Evolutionary conservation across 2,329 filamentous ascomycete genomes (phyloP).

Genomic region (Exophiala phaeomuriformis): DNA sequence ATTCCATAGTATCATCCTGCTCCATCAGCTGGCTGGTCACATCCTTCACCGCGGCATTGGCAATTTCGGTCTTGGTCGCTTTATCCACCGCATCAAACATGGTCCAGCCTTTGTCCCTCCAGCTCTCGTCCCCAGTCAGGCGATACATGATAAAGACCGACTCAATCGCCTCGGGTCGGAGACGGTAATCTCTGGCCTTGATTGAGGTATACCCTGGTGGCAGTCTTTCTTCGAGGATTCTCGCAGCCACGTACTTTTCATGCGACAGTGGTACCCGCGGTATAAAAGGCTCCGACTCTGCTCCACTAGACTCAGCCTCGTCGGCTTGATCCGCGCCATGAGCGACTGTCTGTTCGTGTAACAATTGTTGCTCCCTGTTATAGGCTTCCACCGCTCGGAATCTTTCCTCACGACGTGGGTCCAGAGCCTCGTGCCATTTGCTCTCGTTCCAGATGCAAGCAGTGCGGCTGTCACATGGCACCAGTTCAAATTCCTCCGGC

Average conservation of each 20-base stretch:
- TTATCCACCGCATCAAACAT: constrained; percentile 62
- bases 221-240: constrained; percentile 39
- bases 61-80: constrained; percentile 55
- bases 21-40: constrained; percentile 47
- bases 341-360: constrained; percentile 14
- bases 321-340: constrained; percentile 1
- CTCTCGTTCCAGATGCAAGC: constrained; percentile 50
- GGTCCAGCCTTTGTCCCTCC: constrained; percentile 63
- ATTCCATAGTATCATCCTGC: constrained; percentile 60
- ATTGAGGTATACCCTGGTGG: constrained; percentile 39
- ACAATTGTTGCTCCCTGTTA: constrained; percentile 22
- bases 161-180: constrained; percentile 68
- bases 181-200: constrained; percentile 34
- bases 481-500: constrained; percentile 51
- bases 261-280: constrained; percentile 32
- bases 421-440: constrained; percentile 41
- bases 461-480: constrained; percentile 42
- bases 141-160: constrained; percentile 72
- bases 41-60: constrained; percentile 59
- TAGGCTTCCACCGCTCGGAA: constrained; percentile 21
- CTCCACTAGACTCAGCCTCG: neutral
- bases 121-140: constrained; percentile 58
- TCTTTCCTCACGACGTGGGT: constrained; percentile 30
- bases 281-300: constrained; percentile 10
- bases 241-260: constrained; percentile 35